Evolutionary conservation across 2,329 filamentous ascomycete species (phyloP).

Genomic region (Fusarium sp.): DNA sequence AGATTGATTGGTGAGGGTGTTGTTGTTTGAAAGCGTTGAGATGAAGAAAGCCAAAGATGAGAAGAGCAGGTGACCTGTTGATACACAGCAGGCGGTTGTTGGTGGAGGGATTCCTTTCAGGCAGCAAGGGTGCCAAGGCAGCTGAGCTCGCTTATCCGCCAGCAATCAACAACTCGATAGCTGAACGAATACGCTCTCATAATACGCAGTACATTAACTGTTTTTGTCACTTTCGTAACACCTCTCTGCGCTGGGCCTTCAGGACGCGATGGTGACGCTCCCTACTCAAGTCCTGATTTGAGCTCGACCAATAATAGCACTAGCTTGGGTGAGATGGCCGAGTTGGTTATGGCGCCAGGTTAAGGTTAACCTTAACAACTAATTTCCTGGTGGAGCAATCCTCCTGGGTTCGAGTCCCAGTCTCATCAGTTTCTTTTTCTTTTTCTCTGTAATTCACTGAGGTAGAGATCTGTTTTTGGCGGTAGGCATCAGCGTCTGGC

Average conservation of each 20-base stretch:
- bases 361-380: conserved; percentile 4
- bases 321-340: conserved; percentile 11
- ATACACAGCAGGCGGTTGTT: background rate
- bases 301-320: background rate
- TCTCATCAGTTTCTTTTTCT: background rate
- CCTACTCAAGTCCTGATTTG: background rate
- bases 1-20: background rate
- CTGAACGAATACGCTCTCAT: background rate
- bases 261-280: too few species aligned
- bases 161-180: too few species aligned
- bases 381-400: conserved; percentile 9
- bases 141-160: background rate
- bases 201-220: fast-evolving
- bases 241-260: too few species aligned
- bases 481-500: too few species aligned
- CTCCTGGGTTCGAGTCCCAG: background rate
- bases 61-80: background rate
- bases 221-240: background rate
- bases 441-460: background rate
- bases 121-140: background rate
- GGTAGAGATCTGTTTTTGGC: too few species aligned
- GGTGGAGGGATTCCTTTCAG: background rate
- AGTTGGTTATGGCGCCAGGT: conserved; percentile 17
- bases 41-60: background rate
- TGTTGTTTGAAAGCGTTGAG: background rate